Percentiles rank a stretch among this genome's conserved stretches.
Evolutionary conservation across 345 rosid species (phyloP).

Genomic region (Syzygium grande): DNA sequence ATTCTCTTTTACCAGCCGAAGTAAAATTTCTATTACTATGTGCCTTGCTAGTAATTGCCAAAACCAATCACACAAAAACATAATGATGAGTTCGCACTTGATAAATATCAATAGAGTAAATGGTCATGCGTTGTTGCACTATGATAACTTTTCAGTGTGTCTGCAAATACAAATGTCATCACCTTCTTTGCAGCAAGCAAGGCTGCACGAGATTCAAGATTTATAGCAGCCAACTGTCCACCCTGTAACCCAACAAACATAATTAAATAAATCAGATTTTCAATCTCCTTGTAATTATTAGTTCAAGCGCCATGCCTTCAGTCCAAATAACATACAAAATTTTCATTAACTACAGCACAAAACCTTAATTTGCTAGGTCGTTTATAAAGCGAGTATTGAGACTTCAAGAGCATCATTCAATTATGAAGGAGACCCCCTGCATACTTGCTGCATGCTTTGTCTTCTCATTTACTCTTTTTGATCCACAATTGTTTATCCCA

Average conservation of each 20-base stretch:
- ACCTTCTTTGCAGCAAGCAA: slow-evolving; percentile 89
- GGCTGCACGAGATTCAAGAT: slow-evolving; percentile 80
- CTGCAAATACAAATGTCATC: not conserved
- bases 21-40: not conserved
- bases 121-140: not conserved
- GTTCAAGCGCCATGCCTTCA: not conserved
- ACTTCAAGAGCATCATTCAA: not conserved
- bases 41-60: not conserved
- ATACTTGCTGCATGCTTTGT: not conserved
- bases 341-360: not conserved
- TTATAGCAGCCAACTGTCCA: slow-evolving; percentile 63
- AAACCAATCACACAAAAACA: not conserved
- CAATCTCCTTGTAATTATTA: not conserved
- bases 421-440: not conserved
- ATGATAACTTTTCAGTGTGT: not conserved
- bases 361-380: not conserved
- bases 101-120: not conserved
- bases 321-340: not conserved
- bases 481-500: not conserved
- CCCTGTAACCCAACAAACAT: slow-evolving; percentile 30
- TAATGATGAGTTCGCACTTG: not conserved
- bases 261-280: not conserved
- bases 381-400: not conserved
- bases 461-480: not conserved
- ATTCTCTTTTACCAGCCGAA: not conserved